Evolutionary conservation across 768 basidiomycete species (phyloP).

Genomic region (Hericium coralloides): DNA sequence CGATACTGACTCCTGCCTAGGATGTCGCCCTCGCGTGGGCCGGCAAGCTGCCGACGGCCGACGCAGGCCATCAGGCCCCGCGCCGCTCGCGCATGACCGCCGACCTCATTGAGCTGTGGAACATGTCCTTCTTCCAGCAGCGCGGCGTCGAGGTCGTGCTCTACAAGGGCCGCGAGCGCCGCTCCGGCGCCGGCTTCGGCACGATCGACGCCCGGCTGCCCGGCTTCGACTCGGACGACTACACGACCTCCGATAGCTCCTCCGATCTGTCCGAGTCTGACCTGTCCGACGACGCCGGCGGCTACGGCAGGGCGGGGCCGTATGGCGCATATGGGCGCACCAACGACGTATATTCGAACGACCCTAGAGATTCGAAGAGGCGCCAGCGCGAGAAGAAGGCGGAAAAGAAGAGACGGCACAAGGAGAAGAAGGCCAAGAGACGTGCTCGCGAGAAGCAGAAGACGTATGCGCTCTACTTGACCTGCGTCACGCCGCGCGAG

Average conservation of each 20-base stretch:
- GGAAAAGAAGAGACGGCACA: conserved; percentile 52
- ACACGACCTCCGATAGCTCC: conserved; percentile 30
- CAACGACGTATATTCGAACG: conserved; percentile 34
- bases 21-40: conserved; percentile 72
- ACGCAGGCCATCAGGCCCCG: conserved; percentile 35
- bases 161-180: conserved; percentile 73
- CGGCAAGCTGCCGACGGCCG: conserved; percentile 57
- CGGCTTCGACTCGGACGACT: conserved; percentile 33
- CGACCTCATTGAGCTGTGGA: conserved; percentile 79
- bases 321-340: conserved; percentile 22
- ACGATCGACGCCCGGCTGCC: conserved; percentile 45
- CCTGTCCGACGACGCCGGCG: conserved; percentile 32
- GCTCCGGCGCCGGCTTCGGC: conserved; percentile 56
- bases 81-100: conserved; percentile 51
- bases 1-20: conserved; percentile 25
- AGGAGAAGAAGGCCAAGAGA: conserved; percentile 54
- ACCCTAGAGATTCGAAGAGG: conserved; percentile 36
- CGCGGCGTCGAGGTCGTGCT: conserved; percentile 75
- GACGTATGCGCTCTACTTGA: conserved; percentile 55
- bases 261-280: conserved; percentile 21
- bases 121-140: conserved; percentile 60
- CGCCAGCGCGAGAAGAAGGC: conserved; percentile 43
- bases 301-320: conserved; percentile 21
- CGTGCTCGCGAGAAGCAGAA: conserved; percentile 53
- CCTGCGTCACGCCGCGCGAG: conserved; percentile 32